These are phyloP conservation scores for Mollisia scopiformis DNA, from an alignment of 2,329 filamentous ascomycete species.

Conservation along the genomic window DNA sequence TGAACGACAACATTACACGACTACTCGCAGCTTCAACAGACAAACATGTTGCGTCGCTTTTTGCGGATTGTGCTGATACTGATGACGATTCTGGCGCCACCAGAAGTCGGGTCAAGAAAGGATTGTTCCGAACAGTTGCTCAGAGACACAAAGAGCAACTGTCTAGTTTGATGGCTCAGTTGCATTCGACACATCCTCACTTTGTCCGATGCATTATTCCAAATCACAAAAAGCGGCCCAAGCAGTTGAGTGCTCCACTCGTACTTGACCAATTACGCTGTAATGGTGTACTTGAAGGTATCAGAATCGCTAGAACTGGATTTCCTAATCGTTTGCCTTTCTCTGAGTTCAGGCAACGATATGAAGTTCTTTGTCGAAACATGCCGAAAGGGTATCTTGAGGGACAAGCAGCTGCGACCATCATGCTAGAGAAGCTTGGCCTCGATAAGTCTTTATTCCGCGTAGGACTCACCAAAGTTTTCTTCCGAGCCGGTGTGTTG, in stretches of 20 bases:
- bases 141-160: conserved; percentile 98
- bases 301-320: conserved; percentile 93
- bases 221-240: conserved; percentile 96
- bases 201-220: conserved; percentile 98
- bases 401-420: conserved; percentile 79
- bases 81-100: conserved; percentile 73
- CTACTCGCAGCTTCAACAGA: conserved; percentile 82
- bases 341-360: conserved; percentile 90
- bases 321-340: conserved; percentile 95
- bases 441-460: conserved; percentile 87
- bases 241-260: conserved; percentile 88
- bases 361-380: conserved; percentile 87
- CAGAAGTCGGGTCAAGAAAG: conserved; percentile 89
- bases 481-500: conserved; percentile 94
- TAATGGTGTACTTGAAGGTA: conserved; percentile 98
- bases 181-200: conserved; percentile 95
- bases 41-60: conserved; percentile 81
- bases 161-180: conserved; percentile 91
- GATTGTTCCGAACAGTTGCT: conserved; percentile 93
- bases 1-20: conserved; percentile 95
- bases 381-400: conserved; percentile 92
- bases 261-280: conserved; percentile 97
- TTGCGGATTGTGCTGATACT: conserved; percentile 82
- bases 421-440: conserved; percentile 88
- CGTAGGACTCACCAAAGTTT: conserved; percentile 95